phyloP scores from a whole-genome alignment of 352 stramenopile species.

The Lagenidium giganteum region DNA sequence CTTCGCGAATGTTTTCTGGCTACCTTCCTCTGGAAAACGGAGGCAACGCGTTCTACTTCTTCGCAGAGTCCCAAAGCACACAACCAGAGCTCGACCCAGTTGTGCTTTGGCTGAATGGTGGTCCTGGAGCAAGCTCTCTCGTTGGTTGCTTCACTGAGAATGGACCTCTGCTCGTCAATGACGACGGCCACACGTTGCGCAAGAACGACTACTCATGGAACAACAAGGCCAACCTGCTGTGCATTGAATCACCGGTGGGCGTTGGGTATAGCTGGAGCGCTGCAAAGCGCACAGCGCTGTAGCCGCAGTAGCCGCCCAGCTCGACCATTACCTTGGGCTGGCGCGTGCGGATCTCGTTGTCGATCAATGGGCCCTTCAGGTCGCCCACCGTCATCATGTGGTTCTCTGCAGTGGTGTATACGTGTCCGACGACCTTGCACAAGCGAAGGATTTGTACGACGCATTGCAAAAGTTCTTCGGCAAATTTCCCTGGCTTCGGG shows the following conservation, averaged over 20 bases:
- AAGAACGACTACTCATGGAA: conserved; percentile 46
- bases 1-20: conserved; percentile 13
- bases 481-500: conserved; percentile 72
- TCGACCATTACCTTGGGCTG: conserved; percentile 32
- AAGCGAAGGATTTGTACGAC: conserved; percentile 69
- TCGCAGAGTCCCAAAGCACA: background rate
- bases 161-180: conserved; percentile 44
- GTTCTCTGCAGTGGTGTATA: conserved; percentile 48
- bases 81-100: conserved; percentile 8
- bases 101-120: conserved; percentile 53
- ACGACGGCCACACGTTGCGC: conserved; percentile 25
- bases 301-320: conserved; percentile 31
- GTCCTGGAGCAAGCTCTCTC: conserved; percentile 41
- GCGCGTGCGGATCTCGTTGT: conserved; percentile 32
- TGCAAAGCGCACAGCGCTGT: conserved; percentile 44
- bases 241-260: conserved; percentile 42
- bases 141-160: conserved; percentile 50
- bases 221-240: conserved; percentile 33
- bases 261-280: too few relatives aligned
- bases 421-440: conserved; percentile 54
- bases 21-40: conserved; percentile 13
- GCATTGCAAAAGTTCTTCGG: conserved; percentile 74
- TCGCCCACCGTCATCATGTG: conserved; percentile 45
- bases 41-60: conserved; percentile 13
- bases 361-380: conserved; percentile 31